Percentiles rank a stretch among this genome's conserved stretches.
Evolutionary conservation across 2,329 filamentous ascomycete species (phyloP).

Genomic region (Juglanconis sp.): DNA sequence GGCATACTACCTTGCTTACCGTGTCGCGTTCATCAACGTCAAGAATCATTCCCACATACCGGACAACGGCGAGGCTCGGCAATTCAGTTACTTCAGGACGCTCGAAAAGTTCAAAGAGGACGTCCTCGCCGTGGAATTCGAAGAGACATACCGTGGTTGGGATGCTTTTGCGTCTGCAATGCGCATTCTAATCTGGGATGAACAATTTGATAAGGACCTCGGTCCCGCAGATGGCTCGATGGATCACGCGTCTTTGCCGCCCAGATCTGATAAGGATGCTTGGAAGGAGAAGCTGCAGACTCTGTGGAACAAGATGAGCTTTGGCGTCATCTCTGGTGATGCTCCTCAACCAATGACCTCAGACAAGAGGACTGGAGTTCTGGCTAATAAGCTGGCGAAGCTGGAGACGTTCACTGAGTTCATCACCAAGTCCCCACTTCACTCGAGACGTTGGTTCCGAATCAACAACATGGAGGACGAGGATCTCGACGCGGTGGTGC

Average conservation of each 20-base stretch:
- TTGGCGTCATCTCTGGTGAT: not conserved
- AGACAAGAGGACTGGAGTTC: not conserved
- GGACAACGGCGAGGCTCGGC: slow-evolving; percentile 7
- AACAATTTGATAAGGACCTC: not conserved
- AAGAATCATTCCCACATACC: not conserved
- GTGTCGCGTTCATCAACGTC: slow-evolving; percentile 6
- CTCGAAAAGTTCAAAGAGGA: not conserved
- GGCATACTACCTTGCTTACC: slow-evolving; percentile 9
- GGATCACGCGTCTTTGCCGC: not conserved
- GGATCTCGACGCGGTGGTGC: not conserved
- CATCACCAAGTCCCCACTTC: slow-evolving; percentile 12
- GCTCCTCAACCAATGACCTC: not conserved
- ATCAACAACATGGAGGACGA: not conserved
- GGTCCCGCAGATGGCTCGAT: not conserved
- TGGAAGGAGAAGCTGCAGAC: not conserved
- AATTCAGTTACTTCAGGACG: slow-evolving; percentile 9
- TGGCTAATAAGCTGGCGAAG: not conserved
- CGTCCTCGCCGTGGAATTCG: not conserved
- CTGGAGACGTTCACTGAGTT: not conserved
- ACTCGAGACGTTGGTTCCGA: slow-evolving; percentile 13
- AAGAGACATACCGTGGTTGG: slow-evolving; percentile 6
- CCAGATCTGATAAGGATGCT: not conserved
- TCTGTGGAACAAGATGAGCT: not conserved
- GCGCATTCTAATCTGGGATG: slow-evolving; percentile 14
- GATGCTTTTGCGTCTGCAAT: slow-evolving; percentile 15